Evolutionary conservation across 139 green algal species (phyloP).

Genomic region (Chara braunii): DNA sequence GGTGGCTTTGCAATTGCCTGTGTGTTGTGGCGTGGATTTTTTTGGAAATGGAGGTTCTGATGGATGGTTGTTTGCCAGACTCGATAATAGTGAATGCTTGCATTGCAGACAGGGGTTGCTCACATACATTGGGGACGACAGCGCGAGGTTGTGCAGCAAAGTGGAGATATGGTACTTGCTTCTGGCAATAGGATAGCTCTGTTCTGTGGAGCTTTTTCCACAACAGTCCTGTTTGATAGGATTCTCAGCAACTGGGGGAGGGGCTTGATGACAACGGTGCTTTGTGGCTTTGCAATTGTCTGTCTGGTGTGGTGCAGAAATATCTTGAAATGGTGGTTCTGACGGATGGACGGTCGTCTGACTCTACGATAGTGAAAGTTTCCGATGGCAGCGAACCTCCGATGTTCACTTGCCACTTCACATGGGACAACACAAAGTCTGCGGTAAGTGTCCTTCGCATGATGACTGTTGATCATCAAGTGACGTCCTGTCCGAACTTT

Average conservation of each 20-base stretch:
- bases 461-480: too few relatives aligned
- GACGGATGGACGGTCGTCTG: constrained; percentile 26
- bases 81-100: too few relatives aligned
- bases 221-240: neutral
- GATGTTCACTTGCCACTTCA: constrained; percentile 42
- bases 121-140: too few relatives aligned
- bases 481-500: too few relatives aligned
- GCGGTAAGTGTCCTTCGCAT: constrained; percentile 18
- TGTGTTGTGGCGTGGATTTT: too few relatives aligned
- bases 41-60: too few relatives aligned
- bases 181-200: neutral
- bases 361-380: constrained; percentile 18
- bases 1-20: too few relatives aligned
- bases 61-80: too few relatives aligned
- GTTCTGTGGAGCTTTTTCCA: neutral
- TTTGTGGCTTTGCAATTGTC: constrained; percentile 22
- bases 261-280: neutral
- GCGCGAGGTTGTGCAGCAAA: too few relatives aligned
- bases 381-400: constrained; percentile 31
- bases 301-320: constrained; percentile 13
- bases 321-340: constrained; percentile 20
- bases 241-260: neutral
- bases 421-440: constrained; percentile 6
- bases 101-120: too few relatives aligned
- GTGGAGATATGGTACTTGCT: neutral